These are phyloP conservation scores for Leishmania turanica DNA, from an alignment of 208 protist species.

Conservation along the genomic window DNA sequence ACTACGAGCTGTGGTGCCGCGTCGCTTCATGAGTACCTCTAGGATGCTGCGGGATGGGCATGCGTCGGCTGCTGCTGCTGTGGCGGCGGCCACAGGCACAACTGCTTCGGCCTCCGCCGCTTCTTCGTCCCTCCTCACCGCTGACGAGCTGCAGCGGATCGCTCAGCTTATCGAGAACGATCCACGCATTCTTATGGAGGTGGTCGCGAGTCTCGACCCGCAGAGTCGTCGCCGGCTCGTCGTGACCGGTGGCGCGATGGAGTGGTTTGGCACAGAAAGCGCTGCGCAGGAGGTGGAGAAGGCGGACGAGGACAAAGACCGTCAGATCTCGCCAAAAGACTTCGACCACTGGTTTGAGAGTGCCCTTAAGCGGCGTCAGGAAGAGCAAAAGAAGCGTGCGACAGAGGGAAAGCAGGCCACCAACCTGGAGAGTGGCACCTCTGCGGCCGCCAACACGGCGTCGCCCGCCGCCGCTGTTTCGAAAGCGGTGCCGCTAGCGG, in stretches of 20 bases:
- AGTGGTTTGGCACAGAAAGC: constrained; percentile 92
- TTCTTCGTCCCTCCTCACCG: constrained; percentile 19
- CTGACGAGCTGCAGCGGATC: constrained; percentile 67
- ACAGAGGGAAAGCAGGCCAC: constrained; percentile 19
- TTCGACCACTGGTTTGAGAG: constrained; percentile 92
- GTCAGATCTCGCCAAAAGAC: constrained; percentile 85
- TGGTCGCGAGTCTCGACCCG: constrained; percentile 76
- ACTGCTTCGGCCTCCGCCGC: background rate
- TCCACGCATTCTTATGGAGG: constrained; percentile 79
- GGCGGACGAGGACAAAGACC: constrained; percentile 84
- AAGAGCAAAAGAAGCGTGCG: constrained; percentile 42
- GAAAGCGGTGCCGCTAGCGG: constrained; percentile 48
- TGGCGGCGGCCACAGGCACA: background rate
- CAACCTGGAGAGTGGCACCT: background rate
- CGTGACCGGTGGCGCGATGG: constrained; percentile 86
- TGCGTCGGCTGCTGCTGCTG: constrained; percentile 1
- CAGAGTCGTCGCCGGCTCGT: constrained; percentile 76
- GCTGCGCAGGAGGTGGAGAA: constrained; percentile 76
- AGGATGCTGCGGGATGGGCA: background rate
- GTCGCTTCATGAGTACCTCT: constrained; percentile 2
- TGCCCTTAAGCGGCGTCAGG: constrained; percentile 67
- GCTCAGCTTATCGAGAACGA: constrained; percentile 79
- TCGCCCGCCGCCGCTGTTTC: constrained; percentile 16
- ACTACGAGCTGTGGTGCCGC: background rate
- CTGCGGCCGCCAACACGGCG: background rate